Evolutionary conservation across 805 yeast species (phyloP).

Genomic region (Candida ponderosae): DNA sequence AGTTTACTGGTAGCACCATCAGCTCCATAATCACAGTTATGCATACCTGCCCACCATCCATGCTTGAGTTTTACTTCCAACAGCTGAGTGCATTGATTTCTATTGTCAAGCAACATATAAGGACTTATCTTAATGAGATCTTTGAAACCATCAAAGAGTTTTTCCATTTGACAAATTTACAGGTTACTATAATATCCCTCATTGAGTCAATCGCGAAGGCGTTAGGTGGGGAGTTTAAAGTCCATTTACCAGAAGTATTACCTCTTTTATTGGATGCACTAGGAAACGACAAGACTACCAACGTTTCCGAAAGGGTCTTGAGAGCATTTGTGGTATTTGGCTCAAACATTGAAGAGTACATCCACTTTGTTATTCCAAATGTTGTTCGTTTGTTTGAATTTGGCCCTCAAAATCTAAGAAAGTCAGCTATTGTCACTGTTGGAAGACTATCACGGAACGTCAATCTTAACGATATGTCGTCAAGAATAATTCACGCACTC

Average conservation of each 20-base stretch:
- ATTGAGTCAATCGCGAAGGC: conserved; percentile 82
- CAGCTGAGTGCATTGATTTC: conserved; percentile 73
- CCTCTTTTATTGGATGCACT: conserved; percentile 70
- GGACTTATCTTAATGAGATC: conserved; percentile 73
- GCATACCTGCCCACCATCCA: conserved; percentile 69
- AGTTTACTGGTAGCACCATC: conserved; percentile 80
- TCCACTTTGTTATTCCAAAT: conserved; percentile 82
- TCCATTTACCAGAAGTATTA: conserved; percentile 69
- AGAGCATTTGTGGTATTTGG: conserved; percentile 84
- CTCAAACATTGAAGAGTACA: conserved; percentile 77
- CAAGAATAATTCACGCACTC: conserved; percentile 83
- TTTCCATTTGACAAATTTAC: conserved; percentile 55
- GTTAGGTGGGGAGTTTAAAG: conserved; percentile 86
- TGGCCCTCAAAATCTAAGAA: conserved; percentile 49
- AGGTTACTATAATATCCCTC: conserved; percentile 70
- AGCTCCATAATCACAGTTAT: conserved; percentile 84
- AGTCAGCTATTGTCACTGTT: conserved; percentile 72
- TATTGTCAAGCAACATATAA: conserved; percentile 83
- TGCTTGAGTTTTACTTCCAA: conserved; percentile 83
- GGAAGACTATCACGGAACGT: conserved; percentile 74
- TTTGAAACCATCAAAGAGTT: conserved; percentile 71
- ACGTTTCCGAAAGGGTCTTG: conserved; percentile 65
- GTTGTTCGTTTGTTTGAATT: conserved; percentile 75
- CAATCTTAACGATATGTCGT: conserved; percentile 77
- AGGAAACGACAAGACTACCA: conserved; percentile 61